Conservation (phyloP, 192 early-diverging fungal species). For the Umbelopsis ramanniana region DNA sequence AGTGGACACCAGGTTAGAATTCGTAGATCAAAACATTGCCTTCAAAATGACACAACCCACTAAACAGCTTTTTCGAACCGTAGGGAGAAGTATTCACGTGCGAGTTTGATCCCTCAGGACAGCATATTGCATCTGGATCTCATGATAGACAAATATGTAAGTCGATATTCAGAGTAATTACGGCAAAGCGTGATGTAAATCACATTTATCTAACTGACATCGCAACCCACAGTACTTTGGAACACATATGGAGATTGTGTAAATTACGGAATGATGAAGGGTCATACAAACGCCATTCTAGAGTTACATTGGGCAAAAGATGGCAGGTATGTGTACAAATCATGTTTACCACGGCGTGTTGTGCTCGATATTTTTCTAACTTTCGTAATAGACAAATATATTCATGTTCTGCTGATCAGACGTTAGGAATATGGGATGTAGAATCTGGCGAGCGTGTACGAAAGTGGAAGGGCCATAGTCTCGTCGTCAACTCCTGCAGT, state of each 20-base stretch:
- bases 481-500: slow-evolving; percentile 82
- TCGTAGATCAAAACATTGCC: slow-evolving; percentile 12
- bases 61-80: slow-evolving; percentile 9
- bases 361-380: background rate
- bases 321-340: slow-evolving; percentile 50
- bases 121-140: slow-evolving; percentile 81
- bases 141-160: slow-evolving; percentile 84
- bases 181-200: too few species aligned
- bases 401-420: slow-evolving; percentile 83
- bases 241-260: slow-evolving; percentile 88
- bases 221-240: slow-evolving; percentile 75
- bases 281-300: slow-evolving; percentile 83
- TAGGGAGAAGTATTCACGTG: slow-evolving; percentile 82
- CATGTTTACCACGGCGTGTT: background rate
- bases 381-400: slow-evolving; percentile 64
- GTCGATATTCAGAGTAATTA: slow-evolving; percentile 16
- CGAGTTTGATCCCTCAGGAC: slow-evolving; percentile 85
- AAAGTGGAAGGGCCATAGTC: slow-evolving; percentile 78
- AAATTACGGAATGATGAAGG: slow-evolving; percentile 88
- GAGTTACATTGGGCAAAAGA: slow-evolving; percentile 93
- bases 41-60: background rate
- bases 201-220: background rate
- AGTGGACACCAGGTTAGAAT: slow-evolving; percentile 68
- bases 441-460: slow-evolving; percentile 82
- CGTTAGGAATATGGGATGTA: slow-evolving; percentile 83